Conservation (phyloP, 306 rosid genomes). For the Prunus padus region DNA sequence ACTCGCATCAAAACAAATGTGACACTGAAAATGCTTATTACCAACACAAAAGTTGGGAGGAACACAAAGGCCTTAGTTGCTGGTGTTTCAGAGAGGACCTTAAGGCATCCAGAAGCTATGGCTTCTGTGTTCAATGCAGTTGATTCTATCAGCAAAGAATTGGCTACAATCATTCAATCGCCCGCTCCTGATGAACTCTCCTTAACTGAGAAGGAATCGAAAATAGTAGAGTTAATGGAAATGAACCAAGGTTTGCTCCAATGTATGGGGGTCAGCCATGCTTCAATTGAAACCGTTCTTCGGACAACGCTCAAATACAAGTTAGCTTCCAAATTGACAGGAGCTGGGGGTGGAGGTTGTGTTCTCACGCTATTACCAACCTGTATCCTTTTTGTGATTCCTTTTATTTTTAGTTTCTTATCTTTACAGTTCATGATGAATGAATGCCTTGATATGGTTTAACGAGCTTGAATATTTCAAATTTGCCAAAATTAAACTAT, state of each 20-base stretch:
- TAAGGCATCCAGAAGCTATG: conserved; percentile 84
- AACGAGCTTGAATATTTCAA: too few species aligned
- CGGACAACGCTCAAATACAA: conserved; percentile 80
- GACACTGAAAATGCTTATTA: conserved; percentile 90
- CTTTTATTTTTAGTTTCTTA: conserved; percentile 3
- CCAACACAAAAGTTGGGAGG: conserved; percentile 90
- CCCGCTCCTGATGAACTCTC: conserved; percentile 51
- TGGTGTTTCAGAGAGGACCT: conserved; percentile 80
- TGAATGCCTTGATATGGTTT: background rate
- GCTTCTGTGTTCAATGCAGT: conserved; percentile 76
- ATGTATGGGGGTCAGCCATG: conserved; percentile 90
- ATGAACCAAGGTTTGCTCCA: conserved; percentile 98
- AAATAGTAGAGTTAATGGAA: conserved; percentile 83
- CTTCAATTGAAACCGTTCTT: conserved; percentile 82
- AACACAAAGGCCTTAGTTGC: conserved; percentile 96
- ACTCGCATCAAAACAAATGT: conserved; percentile 52
- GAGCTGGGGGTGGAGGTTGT: conserved; percentile 99
- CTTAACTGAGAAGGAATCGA: conserved; percentile 69
- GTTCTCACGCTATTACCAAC: conserved; percentile 90
- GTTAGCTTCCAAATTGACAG: conserved; percentile 86
- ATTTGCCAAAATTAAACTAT: too few species aligned
- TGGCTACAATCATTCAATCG: conserved; percentile 66
- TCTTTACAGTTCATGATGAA: background rate
- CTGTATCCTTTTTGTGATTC: conserved; percentile 62
- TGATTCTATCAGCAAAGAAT: conserved; percentile 80